Conservation (phyloP, 202 grass and related monocot genomes). For the Zizania palustris region DNA sequence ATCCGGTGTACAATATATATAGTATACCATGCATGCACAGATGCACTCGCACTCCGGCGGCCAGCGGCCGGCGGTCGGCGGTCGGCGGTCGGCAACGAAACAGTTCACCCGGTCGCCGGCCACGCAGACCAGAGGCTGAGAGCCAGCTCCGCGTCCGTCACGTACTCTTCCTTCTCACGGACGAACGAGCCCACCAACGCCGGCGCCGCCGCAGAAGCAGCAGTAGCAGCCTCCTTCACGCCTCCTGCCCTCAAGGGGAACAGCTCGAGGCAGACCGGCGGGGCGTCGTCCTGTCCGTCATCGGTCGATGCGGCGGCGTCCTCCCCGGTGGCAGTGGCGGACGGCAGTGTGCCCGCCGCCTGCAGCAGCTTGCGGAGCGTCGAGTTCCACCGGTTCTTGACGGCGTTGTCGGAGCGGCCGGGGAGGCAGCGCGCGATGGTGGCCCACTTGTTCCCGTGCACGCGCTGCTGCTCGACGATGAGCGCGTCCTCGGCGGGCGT, state of each 20-base stretch:
- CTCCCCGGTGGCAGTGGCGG: background rate
- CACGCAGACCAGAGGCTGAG: slow-evolving; percentile 28
- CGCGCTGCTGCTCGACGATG: slow-evolving; percentile 35
- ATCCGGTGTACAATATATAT: too few species aligned
- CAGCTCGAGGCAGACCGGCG: slow-evolving; percentile 28
- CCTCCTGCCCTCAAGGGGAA: slow-evolving; percentile 11
- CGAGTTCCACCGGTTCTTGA: slow-evolving; percentile 94
- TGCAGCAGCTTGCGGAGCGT: slow-evolving; percentile 39
- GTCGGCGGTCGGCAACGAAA: background rate
- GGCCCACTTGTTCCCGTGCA: slow-evolving; percentile 83
- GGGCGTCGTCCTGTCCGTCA: background rate
- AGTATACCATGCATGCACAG: too few species aligned
- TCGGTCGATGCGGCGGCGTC: background rate
- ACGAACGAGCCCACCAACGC: background rate
- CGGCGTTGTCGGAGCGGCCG: slow-evolving; percentile 71
- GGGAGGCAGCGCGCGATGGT: slow-evolving; percentile 63
- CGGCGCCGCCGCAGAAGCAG: too few species aligned
- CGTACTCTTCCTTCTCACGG: background rate
- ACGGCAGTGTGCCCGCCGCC: background rate
- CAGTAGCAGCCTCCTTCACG: background rate
- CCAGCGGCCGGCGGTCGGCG: too few species aligned
- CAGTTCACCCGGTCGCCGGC: background rate
- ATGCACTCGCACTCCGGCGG: background rate
- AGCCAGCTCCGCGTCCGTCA: slow-evolving; percentile 31
- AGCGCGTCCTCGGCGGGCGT: slow-evolving; percentile 43